Percentiles rank a stretch among this genome's conserved stretches.
Conservation (phyloP, 768 basidiomycete genomes). For the Rhodotorula graminis region DNA sequence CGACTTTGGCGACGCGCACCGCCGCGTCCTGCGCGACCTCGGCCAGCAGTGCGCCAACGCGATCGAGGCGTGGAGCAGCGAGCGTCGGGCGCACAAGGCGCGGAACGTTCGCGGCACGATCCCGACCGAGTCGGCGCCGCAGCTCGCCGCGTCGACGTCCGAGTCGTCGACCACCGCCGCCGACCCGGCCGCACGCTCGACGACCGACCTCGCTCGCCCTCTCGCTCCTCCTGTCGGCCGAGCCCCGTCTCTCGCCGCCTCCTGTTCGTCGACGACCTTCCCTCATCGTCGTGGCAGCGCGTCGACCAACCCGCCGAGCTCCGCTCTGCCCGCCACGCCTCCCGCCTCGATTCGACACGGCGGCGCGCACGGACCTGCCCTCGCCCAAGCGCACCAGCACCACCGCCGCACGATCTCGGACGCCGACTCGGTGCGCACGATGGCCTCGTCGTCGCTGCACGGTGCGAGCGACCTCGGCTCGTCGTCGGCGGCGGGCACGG, state of each 20-base stretch:
- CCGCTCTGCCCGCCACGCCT: conserved; percentile 15
- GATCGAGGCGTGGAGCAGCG: conserved; percentile 38
- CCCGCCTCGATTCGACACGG: conserved; percentile 10
- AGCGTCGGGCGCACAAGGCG: conserved; percentile 30
- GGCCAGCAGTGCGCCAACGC: conserved; percentile 38
- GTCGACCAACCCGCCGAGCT: neutral
- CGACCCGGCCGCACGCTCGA: neutral
- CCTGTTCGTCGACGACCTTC: neutral
- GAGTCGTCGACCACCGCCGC: neutral
- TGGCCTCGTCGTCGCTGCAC: neutral
- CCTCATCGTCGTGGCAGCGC: conserved; percentile 3
- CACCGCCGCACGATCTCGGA: conserved; percentile 4
- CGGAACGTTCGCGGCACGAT: conserved; percentile 24
- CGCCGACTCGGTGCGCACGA: neutral
- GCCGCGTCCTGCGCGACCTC: conserved; percentile 36
- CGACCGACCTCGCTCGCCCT: neutral
- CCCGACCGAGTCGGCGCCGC: neutral
- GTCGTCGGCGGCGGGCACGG: too few species aligned
- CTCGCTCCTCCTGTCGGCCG: neutral
- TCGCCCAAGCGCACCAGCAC: too few species aligned
- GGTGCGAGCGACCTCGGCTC: neutral
- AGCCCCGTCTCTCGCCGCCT: neutral
- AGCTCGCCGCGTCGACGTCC: neutral
- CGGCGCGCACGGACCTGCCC: neutral
- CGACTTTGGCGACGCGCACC: conserved; percentile 36